Base-by-base conservation (phyloP, 495 filamentous ascomycete species). In the Xylaria nigripes region DNA sequence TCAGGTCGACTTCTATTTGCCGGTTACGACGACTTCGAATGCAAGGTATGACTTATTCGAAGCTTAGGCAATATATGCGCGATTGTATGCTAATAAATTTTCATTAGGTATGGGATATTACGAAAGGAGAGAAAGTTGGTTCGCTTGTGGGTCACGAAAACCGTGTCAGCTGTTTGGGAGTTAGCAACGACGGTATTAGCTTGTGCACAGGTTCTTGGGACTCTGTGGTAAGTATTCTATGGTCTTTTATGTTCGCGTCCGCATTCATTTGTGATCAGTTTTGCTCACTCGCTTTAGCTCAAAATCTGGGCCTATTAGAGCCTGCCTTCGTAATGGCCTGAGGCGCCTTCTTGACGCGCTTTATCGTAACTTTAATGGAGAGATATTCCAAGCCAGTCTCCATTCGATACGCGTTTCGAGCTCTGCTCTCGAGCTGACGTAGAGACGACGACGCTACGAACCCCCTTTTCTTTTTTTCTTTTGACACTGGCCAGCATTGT, bases 121-220 rank as follows among this genome's bases (percentile, higher is more conserved):
- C 95, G 38, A 88, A 93, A 51, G 93, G 92, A 47, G 93, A 98
- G 69, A 94, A 95, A 72, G 90, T 98, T 52, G 93, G 93, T 61
- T 95, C 90, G 38, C 77, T 98, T 46, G 90, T 90, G 61, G 94
- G 93, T 57, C 93, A 98, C 71, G 94, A 98, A 70, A 98, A 98
- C 76, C 87, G 93, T 57, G 93, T 98, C 61, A 96, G 92, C 81
- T 98, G 93, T 66, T 73, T 98, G 58, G 93, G 93, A 55, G 93
- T 98, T 64, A 96, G 91, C 75, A 97, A 96, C 70, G 93, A 98
- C 66, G 93, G 90, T 50, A 96, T 97, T 77, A 97, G 93, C 75
- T 79, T 98, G 76, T 97, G 93, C 79, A 98, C 93, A 63, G 93
- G 93, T 74, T 98, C 93, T 61, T 98, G 93, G 93, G 93, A 98